Conservation (phyloP, 192 early-diverging fungal species). For the Obelidium mucronatum region DNA sequence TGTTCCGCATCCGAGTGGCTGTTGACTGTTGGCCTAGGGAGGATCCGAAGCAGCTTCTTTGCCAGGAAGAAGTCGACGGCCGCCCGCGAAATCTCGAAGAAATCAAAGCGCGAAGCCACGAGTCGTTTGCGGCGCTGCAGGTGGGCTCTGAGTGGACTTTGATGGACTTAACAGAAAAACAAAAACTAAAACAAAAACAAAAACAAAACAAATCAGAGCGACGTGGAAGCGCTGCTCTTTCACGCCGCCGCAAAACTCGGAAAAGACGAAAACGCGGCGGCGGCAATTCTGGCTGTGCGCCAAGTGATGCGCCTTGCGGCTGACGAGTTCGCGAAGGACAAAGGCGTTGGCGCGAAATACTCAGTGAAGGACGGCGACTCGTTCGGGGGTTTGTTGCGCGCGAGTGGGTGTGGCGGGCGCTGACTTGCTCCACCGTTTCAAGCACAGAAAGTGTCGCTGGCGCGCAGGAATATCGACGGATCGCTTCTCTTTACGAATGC, state of each 20-base stretch:
- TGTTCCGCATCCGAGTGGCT: too few relatives aligned
- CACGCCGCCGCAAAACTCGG: background rate
- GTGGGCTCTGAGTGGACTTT: too few relatives aligned
- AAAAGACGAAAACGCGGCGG: background rate
- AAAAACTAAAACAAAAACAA: too few relatives aligned
- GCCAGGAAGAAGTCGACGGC: background rate
- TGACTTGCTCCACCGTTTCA: background rate
- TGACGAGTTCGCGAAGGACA: background rate
- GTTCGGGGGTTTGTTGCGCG: background rate
- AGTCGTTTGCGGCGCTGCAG: slow-evolving; percentile 18
- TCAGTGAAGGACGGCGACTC: background rate
- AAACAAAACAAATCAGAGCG: background rate
- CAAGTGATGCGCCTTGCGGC: background rate
- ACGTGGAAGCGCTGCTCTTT: slow-evolving; percentile 10
- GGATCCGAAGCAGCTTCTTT: too few relatives aligned
- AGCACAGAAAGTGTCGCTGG: slow-evolving; percentile 26
- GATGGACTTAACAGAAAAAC: too few relatives aligned
- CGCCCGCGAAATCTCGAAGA: background rate
- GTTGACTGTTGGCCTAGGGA: too few relatives aligned
- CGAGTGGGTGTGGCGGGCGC: background rate
- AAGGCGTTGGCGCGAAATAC: background rate
- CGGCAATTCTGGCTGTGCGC: background rate
- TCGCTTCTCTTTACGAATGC: slow-evolving; percentile 20
- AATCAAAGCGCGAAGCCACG: background rate
- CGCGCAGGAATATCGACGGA: slow-evolving; percentile 14